Base-by-base conservation (phyloP, 1,284 basidiomycete species). In the Tilletia setariae region DNA sequence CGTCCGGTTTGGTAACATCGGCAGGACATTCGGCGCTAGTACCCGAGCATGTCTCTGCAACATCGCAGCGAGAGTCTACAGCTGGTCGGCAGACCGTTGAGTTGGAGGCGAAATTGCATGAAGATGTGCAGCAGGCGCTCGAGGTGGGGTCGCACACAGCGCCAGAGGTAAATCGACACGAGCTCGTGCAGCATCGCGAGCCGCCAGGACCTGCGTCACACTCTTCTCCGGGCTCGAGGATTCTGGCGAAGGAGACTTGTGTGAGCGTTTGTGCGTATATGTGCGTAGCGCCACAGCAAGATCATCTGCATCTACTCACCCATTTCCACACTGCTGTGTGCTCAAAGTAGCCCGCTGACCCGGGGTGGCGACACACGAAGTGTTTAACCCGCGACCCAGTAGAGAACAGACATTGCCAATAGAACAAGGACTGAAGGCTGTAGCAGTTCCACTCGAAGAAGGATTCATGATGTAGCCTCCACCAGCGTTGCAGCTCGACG, bases 131-230 rank as follows among this genome's bases (percentile, higher is more conserved):
- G 84, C 93, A 96, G 1, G 87, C 82, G 67, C 88, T 89, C 79
- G 89, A 91, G 56, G 85, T 82, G 1, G 92, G 91, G 81, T 94
- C 92, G 83, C 93, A 96, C 16, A 89, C 86, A 0, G 93, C 89
- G 23, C 87, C 87, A 32, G 84, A 76, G 46, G 80, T 86, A 84
- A 94, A 91, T 83, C 89, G 90, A 86, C 93, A 96, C 2, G 91
- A 92, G 30, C 83, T 72, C 0, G 88, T 79, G 83, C 94, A 96
- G 84, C 92, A 94, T 23, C 67, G 66, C 2, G 87, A 83, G 15
- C 89, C 90, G 62, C 86, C 87, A 19, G 84, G 81, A 44, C 93
- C 93, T 0, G 93, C 92, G 82, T 95, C 93, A 82, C 93, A 95
- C 68, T 94, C 90, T 84, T 94, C 92, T 56, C 90, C 87, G 13